phyloP scores from a whole-genome alignment of 192 early-diverging fungal species.

The Rhizophagus clarus region DNA sequence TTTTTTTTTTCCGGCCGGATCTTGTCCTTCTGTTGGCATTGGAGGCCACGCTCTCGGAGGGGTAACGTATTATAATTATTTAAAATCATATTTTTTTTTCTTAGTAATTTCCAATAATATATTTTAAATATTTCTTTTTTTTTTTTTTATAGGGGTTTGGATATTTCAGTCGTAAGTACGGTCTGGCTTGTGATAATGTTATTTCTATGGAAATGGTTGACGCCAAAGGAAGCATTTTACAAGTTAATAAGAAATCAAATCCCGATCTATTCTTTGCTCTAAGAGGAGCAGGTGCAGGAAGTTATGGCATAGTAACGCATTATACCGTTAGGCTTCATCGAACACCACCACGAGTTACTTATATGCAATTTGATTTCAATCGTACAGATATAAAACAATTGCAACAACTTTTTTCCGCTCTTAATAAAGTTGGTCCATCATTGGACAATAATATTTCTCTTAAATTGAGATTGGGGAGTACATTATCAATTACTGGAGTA shows the following conservation, averaged over 20 bases:
- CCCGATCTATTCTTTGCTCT: conserved; percentile 62
- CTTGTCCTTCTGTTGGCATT: conserved; percentile 56
- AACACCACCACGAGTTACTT: conserved; percentile 3
- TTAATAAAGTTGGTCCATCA: neutral
- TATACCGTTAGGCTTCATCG: conserved; percentile 30
- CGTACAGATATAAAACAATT: neutral
- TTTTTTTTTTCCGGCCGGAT: conserved; percentile 46
- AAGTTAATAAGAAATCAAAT: conserved; percentile 33
- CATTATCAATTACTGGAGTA: neutral
- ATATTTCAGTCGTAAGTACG: conserved; percentile 45
- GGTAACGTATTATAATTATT: neutral
- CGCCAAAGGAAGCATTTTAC: conserved; percentile 43
- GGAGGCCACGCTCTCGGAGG: conserved; percentile 51
- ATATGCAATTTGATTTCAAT: neutral
- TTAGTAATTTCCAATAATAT: neutral
- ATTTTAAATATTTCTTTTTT: neutral
- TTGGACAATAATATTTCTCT: neutral
- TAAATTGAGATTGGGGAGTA: neutral
- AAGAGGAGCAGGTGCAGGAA: conserved; percentile 53
- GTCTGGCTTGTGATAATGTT: conserved; percentile 48
- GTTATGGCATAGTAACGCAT: conserved; percentile 40
- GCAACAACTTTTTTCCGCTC: neutral
- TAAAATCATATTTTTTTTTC: too few relatives aligned
- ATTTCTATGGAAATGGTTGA: conserved; percentile 39
- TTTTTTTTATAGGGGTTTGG: conserved; percentile 43